phyloP scores from a whole-genome alignment of 176 grass and related monocot genomes.

The Paspalum vaginatum region DNA sequence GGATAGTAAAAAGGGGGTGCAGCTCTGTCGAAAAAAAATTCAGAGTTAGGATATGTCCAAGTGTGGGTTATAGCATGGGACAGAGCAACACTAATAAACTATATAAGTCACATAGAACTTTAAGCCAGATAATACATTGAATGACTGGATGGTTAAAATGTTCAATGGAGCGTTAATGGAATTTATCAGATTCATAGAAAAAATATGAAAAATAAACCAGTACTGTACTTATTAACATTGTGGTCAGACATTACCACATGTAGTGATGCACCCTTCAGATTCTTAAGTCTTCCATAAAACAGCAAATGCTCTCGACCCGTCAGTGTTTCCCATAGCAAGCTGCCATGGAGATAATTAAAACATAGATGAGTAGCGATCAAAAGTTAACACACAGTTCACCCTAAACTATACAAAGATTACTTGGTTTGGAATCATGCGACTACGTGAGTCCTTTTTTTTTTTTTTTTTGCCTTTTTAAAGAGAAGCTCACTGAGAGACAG shows the following conservation, averaged over 20 bases:
- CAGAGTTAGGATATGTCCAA: not conserved
- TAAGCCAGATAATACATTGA: not conserved
- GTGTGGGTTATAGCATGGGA: not conserved
- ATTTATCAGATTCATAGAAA: not conserved
- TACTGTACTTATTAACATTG: not conserved
- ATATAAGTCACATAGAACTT: not conserved
- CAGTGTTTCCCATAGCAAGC: constrained; percentile 94
- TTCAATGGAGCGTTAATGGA: not conserved
- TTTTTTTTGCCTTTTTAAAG: not conserved
- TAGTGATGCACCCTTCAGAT: constrained; percentile 63
- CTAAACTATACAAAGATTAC: not conserved
- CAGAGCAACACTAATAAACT: too few species aligned
- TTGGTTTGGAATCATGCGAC: not conserved
- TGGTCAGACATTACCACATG: constrained; percentile 39
- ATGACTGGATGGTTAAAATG: not conserved
- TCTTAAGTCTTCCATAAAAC: constrained; percentile 94
- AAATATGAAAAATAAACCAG: not conserved
- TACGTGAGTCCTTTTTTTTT: too few species aligned
- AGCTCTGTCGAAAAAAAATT: not conserved
- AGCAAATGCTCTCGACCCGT: constrained; percentile 82
- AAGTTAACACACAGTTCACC: not conserved
- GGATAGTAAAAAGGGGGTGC: not conserved
- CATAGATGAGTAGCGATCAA: not conserved
- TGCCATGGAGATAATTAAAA: constrained; percentile 43
- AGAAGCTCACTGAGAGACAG: not conserved